These are phyloP conservation scores for Colletotrichum tamarilloi DNA, from an alignment of 2,329 filamentous ascomycete genomes.

Conservation along the genomic window DNA sequence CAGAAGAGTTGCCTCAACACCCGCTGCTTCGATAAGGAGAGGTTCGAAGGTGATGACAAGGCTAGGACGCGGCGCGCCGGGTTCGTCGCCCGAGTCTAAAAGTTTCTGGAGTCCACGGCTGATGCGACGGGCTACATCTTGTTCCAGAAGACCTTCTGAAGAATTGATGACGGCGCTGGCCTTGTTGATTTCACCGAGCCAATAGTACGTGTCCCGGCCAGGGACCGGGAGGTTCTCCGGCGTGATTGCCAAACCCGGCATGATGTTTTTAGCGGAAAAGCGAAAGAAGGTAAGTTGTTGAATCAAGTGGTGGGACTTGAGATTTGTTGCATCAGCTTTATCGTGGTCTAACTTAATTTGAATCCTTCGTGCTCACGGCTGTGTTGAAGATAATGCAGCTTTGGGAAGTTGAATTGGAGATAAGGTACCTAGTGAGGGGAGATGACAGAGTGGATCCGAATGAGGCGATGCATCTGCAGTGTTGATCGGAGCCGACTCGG, in stretches of 20 bases:
- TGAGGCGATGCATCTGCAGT: conserved; percentile 16
- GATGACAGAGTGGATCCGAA: conserved; percentile 4
- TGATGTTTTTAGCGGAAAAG: not conserved
- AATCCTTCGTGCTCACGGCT: too few relatives aligned
- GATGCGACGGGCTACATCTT: not conserved
- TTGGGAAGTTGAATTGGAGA: not conserved
- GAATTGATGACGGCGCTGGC: conserved; percentile 31
- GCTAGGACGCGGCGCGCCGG: conserved; percentile 13
- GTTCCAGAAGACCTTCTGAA: conserved; percentile 21
- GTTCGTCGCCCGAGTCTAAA: conserved; percentile 13
- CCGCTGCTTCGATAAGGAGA: conserved; percentile 20
- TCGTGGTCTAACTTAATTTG: not conserved
- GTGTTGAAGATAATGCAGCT: too few relatives aligned
- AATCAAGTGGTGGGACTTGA: too few relatives aligned
- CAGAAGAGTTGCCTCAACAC: conserved; percentile 25
- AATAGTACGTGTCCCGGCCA: conserved; percentile 27
- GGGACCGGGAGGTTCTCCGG: conserved; percentile 20
- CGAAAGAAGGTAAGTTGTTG: too few relatives aligned
- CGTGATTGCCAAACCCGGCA: not conserved
- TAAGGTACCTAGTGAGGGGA: conserved; percentile 23
- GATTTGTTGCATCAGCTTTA: not conserved
- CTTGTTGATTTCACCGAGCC: conserved; percentile 33
- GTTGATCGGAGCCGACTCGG: conserved; percentile 26
- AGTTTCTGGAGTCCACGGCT: conserved; percentile 16
- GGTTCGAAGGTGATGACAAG: conserved; percentile 34